Evolutionary conservation across 164 flowering plant genomes (phyloP).

Genomic region (Platanus orientalis): DNA sequence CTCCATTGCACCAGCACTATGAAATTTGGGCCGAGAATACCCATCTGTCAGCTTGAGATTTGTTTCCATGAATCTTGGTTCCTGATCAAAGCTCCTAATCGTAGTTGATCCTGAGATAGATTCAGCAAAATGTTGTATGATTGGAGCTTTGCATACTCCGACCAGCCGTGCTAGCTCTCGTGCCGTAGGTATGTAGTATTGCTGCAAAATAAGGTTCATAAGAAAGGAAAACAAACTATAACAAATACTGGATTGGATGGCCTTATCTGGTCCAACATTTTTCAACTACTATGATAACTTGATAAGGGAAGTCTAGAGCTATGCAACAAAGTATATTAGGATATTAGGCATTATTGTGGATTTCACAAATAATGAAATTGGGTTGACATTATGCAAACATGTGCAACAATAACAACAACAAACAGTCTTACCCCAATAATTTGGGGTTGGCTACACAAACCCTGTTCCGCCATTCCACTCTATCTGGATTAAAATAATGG

Average conservation of each 20-base stretch:
- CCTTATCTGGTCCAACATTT: neutral
- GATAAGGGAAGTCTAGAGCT: too few relatives aligned
- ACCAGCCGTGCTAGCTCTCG: constrained; percentile 66
- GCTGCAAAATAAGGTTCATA: constrained; percentile 32
- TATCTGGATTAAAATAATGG: too few relatives aligned
- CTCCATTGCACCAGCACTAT: constrained; percentile 62
- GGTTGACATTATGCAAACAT: too few relatives aligned
- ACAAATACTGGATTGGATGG: neutral
- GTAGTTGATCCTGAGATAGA: constrained; percentile 70
- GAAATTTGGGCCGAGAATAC: constrained; percentile 59
- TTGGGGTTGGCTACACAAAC: too few relatives aligned
- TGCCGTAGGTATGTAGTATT: constrained; percentile 65
- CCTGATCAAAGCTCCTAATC: constrained; percentile 73
- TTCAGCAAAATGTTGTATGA: constrained; percentile 77
- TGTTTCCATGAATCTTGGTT: constrained; percentile 44
- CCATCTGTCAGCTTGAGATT: constrained; percentile 45
- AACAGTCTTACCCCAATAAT: too few relatives aligned
- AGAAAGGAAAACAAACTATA: neutral
- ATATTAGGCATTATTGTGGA: too few relatives aligned
- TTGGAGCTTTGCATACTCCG: constrained; percentile 74
- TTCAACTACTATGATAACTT: too few relatives aligned
- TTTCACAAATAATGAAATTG: too few relatives aligned
- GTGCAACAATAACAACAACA: too few relatives aligned
- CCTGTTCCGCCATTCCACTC: too few relatives aligned
- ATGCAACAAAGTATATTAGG: too few relatives aligned